Evolutionary conservation across 306 rosid species (phyloP).

Genomic region (Prunus davidiana): DNA sequence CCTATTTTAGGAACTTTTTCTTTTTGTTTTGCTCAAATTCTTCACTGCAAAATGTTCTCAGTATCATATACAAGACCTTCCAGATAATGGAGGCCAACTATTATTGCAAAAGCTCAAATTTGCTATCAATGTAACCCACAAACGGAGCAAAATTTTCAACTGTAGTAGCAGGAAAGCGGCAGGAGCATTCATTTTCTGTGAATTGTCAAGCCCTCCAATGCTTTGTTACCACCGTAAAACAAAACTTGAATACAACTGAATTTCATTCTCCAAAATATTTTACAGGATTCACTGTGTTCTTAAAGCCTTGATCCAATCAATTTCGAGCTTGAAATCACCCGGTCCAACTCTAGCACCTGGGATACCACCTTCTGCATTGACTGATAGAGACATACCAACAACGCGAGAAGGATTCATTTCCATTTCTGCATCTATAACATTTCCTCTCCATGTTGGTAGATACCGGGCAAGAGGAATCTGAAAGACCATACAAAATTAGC

Average conservation of each 20-base stretch:
- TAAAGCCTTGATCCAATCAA: conserved; percentile 83
- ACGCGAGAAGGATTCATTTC: conserved; percentile 92
- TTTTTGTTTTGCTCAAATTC: too few relatives aligned
- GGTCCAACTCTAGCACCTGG: conserved; percentile 80
- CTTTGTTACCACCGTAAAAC: neutral
- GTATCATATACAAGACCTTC: too few relatives aligned
- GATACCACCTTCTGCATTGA: conserved; percentile 82
- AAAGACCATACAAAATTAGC: neutral
- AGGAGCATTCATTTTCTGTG: neutral
- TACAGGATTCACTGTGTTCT: conserved; percentile 42
- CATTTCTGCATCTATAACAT: conserved; percentile 62
- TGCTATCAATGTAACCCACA: neutral
- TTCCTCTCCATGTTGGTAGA: conserved; percentile 93
- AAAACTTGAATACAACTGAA: conserved; percentile 16
- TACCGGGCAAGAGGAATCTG: conserved; percentile 91
- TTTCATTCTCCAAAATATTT: conserved; percentile 11
- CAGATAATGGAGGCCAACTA: too few relatives aligned
- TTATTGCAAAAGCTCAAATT: neutral
- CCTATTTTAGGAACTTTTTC: too few relatives aligned
- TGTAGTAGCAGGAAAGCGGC: neutral
- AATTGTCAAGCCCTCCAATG: neutral
- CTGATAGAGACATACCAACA: conserved; percentile 78
- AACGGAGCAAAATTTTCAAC: neutral
- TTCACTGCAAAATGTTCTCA: too few relatives aligned
- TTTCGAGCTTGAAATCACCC: conserved; percentile 78